Evolutionary conservation across 139 green algal species (phyloP), one percentile per base, ranked within the genome.

Genomic region (Microglena sp.): DNA sequence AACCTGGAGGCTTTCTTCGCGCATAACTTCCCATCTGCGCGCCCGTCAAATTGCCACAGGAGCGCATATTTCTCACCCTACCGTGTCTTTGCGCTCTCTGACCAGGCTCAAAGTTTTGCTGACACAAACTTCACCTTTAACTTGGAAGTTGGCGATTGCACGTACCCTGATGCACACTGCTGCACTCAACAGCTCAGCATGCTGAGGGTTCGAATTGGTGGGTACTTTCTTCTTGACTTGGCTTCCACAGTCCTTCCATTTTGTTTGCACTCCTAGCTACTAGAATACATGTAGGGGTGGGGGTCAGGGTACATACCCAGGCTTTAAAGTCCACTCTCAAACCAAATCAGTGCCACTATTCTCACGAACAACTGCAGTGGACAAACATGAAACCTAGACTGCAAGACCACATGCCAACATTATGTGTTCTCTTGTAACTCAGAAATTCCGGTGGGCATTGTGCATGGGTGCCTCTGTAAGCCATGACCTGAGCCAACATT

Each of bases 1-100:
- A 27, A 53, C 8, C 58, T 22, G 4, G 22, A n/a, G 6, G 34
- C 27, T 24, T 46, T 53, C 18, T 62, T 57, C 28, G 32, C 27
- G 33, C 65, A 71, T 40, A 59, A 71, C 40, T 71, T 71, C 40
- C 53, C 53, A 6, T 22, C 33, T 2, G 30, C 65, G 1, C 22
- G 58, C 1, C 34, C 65, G 3, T 66, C 55, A 3, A 35, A 50
- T 22, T 79, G 72, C 64, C 62, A 60, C 27, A 62, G 71, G 4
- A 75, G 67, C 72, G 72, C 46, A 46, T 72, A 72, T 36, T 65
- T 67, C 28, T 75, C 72, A 3, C 72, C 72, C 2, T 79, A 72
- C 29, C 67, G 72, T 3, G 1, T 75, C 0, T 79, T 75, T 57
- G 55, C 44, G 2, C 50, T 24, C 11, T n/a, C 11, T 11, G 24